Base-by-base conservation (phyloP, 1,139 yeast species). In the Geotrichum candidum region DNA sequence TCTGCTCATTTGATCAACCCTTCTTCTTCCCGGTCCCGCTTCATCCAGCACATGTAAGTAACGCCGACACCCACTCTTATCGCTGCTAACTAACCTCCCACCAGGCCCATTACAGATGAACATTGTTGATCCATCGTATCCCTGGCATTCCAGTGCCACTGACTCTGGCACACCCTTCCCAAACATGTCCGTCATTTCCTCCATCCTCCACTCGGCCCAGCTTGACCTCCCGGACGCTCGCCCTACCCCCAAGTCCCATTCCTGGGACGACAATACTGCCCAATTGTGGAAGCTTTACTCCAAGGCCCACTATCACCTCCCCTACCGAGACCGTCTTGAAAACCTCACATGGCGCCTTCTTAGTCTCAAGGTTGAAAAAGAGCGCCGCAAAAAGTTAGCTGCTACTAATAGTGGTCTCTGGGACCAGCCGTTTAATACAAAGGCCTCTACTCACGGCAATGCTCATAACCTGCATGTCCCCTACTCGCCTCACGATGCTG, bases 261-360 rank as follows among this genome's bases (percentile, higher is more conserved):
- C 53, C 35, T 56, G 61, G 58, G 58, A 56, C 51, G 53, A 60
- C 35, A 23, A 53, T 56, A 54, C 56, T 27, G 27, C 84, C 61
- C 82, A 84, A 54, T 78, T 90, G 33, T 90, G 96, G 96, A 85
- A 84, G 70, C 82, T 90, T 85, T 90, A 90, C 73, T 80, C 87
- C 60, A 83, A 83, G 68, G 95, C 95, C 22, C 84, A 83, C 66
- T 85, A 88, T n/a, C 81, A 87, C n/a, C 76, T 90, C 57, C 96
- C 96, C 0, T 85, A 87, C 72, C 82, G 83, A 63, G 81, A 83
- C 53, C 78, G 96, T 56, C 86, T 90, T 85, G 90, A 88, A 71
- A 90, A 90, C 72, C 75, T 90, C 59, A 86, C 95, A 13, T 90
- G 96, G 96, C 76, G 96, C 65, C 82, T 90, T 84, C 87, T 90